Evolutionary conservation across 257 asterid genomes (phyloP).

Genomic region (Salvia rosmarinus): DNA sequence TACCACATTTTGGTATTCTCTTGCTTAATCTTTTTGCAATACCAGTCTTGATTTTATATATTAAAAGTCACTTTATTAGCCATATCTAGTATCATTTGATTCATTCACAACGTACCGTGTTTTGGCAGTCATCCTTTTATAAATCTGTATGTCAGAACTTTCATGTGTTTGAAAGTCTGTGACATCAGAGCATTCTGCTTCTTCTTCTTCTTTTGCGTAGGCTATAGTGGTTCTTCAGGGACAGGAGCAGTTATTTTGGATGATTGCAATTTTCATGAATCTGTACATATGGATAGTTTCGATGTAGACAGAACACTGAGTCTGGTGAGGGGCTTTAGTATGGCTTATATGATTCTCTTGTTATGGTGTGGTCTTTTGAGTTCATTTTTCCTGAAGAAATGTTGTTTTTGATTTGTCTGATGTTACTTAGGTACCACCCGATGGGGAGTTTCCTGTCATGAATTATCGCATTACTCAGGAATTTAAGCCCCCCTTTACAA

Average conservation of each 20-base stretch:
- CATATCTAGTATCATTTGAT: slow-evolving; percentile 11
- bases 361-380: slow-evolving; percentile 29
- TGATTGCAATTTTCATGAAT: slow-evolving; percentile 99
- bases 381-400: slow-evolving; percentile 20
- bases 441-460: slow-evolving; percentile 99
- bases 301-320: slow-evolving; percentile 90
- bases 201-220: slow-evolving; percentile 50
- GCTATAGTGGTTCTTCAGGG: slow-evolving; percentile 86
- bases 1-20: slow-evolving; percentile 68
- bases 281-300: slow-evolving; percentile 94
- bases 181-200: slow-evolving; percentile 7
- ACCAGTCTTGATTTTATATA: slow-evolving; percentile 5
- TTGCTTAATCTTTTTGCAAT: slow-evolving; percentile 32
- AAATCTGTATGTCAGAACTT: slow-evolving; percentile 10
- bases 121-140: slow-evolving; percentile 1
- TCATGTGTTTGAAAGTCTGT: slow-evolving; percentile 32
- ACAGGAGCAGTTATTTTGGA: slow-evolving; percentile 89
- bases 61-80: neutral
- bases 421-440: slow-evolving; percentile 83
- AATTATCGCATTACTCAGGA: slow-evolving; percentile 98
- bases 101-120: neutral
- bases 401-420: slow-evolving; percentile 27
- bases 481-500: slow-evolving; percentile 95
- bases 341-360: slow-evolving; percentile 28
- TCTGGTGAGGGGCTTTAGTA: slow-evolving; percentile 61